phyloP scores from a whole-genome alignment of 192 early-diverging fungal genomes.

The Rhizophlyctis rosea region DNA sequence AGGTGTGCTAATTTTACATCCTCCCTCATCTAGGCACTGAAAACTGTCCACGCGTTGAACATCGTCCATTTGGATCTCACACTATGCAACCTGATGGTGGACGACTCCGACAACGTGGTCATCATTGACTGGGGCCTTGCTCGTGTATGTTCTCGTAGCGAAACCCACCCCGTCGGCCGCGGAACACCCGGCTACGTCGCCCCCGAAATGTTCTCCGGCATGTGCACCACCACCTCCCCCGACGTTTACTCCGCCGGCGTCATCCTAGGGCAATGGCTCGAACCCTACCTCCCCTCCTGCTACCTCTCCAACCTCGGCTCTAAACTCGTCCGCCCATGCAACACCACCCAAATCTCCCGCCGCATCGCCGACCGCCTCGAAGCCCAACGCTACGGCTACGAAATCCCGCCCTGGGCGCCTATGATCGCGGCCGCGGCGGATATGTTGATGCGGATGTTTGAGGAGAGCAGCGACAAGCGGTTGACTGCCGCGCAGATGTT shows the following conservation, averaged over 20 bases:
- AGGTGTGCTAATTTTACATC: slow-evolving; percentile 1
- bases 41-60: slow-evolving; percentile 55
- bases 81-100: slow-evolving; percentile 31
- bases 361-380: slow-evolving; percentile 34
- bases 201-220: slow-evolving; percentile 24
- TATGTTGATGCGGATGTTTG: slow-evolving; percentile 55
- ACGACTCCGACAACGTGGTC: slow-evolving; percentile 36
- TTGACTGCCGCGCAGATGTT: slow-evolving; percentile 55
- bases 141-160: slow-evolving; percentile 28
- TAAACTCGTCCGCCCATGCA: slow-evolving; percentile 57
- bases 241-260: slow-evolving; percentile 72
- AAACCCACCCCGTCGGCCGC: slow-evolving; percentile 49
- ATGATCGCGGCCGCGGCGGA: slow-evolving; percentile 61
- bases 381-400: not conserved
- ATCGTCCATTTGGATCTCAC: slow-evolving; percentile 71
- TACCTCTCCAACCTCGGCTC: slow-evolving; percentile 68
- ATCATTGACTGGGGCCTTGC: slow-evolving; percentile 79
- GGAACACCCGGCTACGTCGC: slow-evolving; percentile 77
- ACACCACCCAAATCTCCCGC: slow-evolving; percentile 60
- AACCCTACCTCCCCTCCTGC: slow-evolving; percentile 62
- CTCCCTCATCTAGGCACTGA: slow-evolving; percentile 51
- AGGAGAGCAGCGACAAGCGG: slow-evolving; percentile 51
- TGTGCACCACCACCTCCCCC: slow-evolving; percentile 33
- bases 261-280: slow-evolving; percentile 73
- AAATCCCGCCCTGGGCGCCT: slow-evolving; percentile 38